These are phyloP conservation scores for Lodderomyces orthopsilosis DNA, from an alignment of 1,139 yeast genomes.

Conservation along the genomic window DNA sequence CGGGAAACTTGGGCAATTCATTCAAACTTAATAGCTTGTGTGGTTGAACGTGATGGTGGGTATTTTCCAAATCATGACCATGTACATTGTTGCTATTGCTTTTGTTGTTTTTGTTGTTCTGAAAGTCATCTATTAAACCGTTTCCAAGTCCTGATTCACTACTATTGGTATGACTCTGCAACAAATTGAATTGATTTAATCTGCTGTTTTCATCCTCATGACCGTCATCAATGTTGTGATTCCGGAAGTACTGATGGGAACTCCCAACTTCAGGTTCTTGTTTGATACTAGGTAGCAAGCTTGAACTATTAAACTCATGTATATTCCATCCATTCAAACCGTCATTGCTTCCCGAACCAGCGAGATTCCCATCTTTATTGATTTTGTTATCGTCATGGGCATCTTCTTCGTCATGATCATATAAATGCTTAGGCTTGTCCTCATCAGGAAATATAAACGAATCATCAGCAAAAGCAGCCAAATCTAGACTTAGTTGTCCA, in stretches of 20 bases:
- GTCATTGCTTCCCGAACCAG: slow-evolving; percentile 1
- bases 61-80: not conserved
- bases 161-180: not conserved
- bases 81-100: not conserved
- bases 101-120: not conserved
- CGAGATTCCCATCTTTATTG: not conserved
- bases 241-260: not conserved
- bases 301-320: slow-evolving; percentile 3
- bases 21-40: slow-evolving; percentile 10
- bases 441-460: slow-evolving; percentile 77
- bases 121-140: not conserved
- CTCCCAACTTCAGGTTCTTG: slow-evolving; percentile 1
- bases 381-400: not conserved
- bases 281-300: slow-evolving; percentile 1
- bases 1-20: slow-evolving; percentile 56
- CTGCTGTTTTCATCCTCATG: not conserved
- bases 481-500: slow-evolving; percentile 66
- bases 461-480: slow-evolving; percentile 80
- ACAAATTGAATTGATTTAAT: not conserved
- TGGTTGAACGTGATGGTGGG: not conserved
- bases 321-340: slow-evolving; percentile 6
- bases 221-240: not conserved
- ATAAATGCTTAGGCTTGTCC: slow-evolving; percentile 50
- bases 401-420: slow-evolving; percentile 14
- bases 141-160: not conserved